Evolutionary conservation across 768 basidiomycete genomes (phyloP), one percentile per base, ranked within the genome.

Genomic region (Calocybe cyanea): DNA sequence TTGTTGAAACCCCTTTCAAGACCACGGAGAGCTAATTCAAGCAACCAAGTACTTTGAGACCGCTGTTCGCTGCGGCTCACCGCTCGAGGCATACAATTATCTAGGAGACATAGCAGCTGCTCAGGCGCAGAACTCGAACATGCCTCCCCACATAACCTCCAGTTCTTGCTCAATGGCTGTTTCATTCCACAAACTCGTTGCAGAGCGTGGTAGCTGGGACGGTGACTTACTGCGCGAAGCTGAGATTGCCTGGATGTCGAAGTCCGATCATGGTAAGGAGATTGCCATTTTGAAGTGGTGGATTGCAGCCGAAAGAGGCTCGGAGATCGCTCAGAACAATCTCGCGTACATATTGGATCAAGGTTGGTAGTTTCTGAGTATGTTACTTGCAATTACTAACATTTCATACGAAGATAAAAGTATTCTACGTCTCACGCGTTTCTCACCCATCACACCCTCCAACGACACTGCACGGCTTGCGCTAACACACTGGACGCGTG

Each of bases 81-180:
- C 89, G 0, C 92, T 95, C 48, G 94, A 99, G 60, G 87, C 94
- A 1, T 95, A 88, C 65, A 95, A 93, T 66, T 93, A 96, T 58
- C 78, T 96, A 8, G 93, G 89, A 18, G 78, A 85, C 52, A 83
- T 96, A 11, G 81, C 96, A 50, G 76, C 84, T 21, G 59, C 71
- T 21, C 76, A 77, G 47, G 80, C 79, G 7, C 71, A 72, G 14
- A 68, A 63, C 17, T 52, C 67, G 8, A 63, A 60, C 4, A 56
- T 79, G 4, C 73, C 76, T 2, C 48, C 68, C 8, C 72, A 78
- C 41, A 63, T 80, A 17, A 70, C 71, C 30, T 78, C 81, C 0
- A 86, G 91, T 28, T 85, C 86, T 2, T 99, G 96, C 52, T 83
- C 92, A 1, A 82, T 88, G 54, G 89, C 92, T 0, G 89, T 95